Evolutionary conservation across 2,329 filamentous ascomycete species (phyloP).

Genomic region (Arthroderma uncinatum): DNA sequence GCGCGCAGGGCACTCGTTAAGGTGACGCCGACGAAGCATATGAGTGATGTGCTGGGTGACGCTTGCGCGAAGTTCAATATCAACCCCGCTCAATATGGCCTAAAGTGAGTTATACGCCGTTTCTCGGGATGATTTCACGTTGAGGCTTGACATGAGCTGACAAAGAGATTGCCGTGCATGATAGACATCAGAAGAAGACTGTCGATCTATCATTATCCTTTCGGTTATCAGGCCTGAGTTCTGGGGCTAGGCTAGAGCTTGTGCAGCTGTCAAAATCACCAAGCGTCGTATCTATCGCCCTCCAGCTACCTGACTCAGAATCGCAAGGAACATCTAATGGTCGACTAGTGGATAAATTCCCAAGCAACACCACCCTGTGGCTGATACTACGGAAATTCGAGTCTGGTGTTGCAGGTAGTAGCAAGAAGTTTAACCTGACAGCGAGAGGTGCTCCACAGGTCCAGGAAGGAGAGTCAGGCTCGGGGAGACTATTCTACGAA

Average conservation of each 20-base stretch:
- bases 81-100: conserved; percentile 58
- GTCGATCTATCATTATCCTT: conserved; percentile 78
- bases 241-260: conserved; percentile 86
- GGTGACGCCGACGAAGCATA: conserved; percentile 65
- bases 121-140: background rate
- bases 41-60: conserved; percentile 77
- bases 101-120: conserved; percentile 52
- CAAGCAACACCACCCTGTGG: conserved; percentile 82
- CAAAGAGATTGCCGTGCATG: conserved; percentile 2
- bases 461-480: conserved; percentile 43
- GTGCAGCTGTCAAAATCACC: conserved; percentile 77
- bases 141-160: background rate
- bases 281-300: conserved; percentile 73
- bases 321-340: conserved; percentile 51
- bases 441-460: conserved; percentile 60
- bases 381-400: conserved; percentile 83
- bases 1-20: conserved; percentile 70
- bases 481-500: conserved; percentile 78
- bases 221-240: conserved; percentile 66
- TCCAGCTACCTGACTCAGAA: conserved; percentile 69
- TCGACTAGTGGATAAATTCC: conserved; percentile 71
- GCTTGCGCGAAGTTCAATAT: conserved; percentile 75
- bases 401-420: conserved; percentile 53
- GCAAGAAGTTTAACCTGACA: conserved; percentile 65
- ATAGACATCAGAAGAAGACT: conserved; percentile 68